Evolutionary conservation across 2,329 filamentous ascomycete genomes (phyloP), one percentile per base, ranked within the genome.

Genomic region (Fonsecaea pedrosoi): DNA sequence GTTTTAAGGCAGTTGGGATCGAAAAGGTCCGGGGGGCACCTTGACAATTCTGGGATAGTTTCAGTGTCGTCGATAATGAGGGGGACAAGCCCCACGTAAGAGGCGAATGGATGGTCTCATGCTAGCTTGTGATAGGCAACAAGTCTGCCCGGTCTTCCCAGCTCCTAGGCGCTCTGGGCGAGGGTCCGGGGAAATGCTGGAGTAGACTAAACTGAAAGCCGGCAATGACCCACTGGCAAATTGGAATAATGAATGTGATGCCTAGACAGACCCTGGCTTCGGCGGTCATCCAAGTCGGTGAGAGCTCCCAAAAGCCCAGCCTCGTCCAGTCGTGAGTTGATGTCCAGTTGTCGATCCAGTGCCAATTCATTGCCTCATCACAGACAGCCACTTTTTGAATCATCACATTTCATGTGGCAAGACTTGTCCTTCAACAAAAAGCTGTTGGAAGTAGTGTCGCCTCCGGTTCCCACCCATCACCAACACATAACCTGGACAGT

Each of bases 161-260:
- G 30, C 40, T 40, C 21, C 30, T 55, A 30, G 57, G 42, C 34
- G 37, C 25, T 9, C 54, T 54, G 54, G 57, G 66, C 48, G 35
- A 18, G 59, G 18, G 54, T 69, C 67, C 34, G 67, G 67, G 67
- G 67, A 54, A 38, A 69, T 60, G 45, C 55, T 56, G 67, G 64
- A 57, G 56, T 48, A 35, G 50, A 56, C 67, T 69, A 69, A 53
- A 54, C 67, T 60, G 7, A 64, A 69, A 62, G 35, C 38, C 56
- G 67, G 48, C 55, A 69, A 69, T 69, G 67, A 69, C 63, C 67
- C 67, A 69, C 67, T 32, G 48, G 21, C 59, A 25, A 4, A 25
- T 8, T 3, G 34, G 40, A 38, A 38, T 25, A 38, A 21, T 21
- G 34, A 10, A 21, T 45, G 48, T 18, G 32, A 61, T 54, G 45